Conservation (phyloP, 352 stramenopile genomes). For the Blastocystis sp. region DNA sequence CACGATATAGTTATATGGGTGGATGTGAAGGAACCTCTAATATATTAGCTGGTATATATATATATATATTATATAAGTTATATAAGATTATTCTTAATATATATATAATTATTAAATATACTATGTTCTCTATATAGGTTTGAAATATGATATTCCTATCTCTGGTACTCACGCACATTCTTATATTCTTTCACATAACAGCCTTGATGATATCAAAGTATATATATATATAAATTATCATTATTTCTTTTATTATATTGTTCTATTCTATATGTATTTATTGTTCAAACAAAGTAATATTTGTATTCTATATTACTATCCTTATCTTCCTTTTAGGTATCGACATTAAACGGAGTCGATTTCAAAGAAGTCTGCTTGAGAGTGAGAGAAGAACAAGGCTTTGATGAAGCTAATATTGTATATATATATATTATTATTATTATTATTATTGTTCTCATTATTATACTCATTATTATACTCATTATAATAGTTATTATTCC, state of each 20-base stretch:
- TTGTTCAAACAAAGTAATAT: too few relatives aligned
- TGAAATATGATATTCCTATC: conserved; percentile 74
- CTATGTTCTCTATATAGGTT: too few relatives aligned
- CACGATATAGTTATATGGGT: conserved; percentile 84
- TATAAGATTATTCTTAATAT: too few relatives aligned
- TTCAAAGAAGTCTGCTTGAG: conserved; percentile 59
- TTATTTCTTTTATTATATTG: too few relatives aligned
- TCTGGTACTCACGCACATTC: conserved; percentile 88
- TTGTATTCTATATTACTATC: too few relatives aligned
- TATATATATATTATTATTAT: conserved; percentile 40
- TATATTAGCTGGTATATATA: conserved; percentile 76
- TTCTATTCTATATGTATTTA: too few relatives aligned
- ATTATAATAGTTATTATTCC: conserved; percentile 42
- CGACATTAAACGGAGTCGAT: conserved; percentile 52
- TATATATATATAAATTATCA: too few relatives aligned
- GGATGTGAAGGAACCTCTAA: conserved; percentile 92
- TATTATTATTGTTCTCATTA: conserved; percentile 37
- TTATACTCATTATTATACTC: too few relatives aligned
- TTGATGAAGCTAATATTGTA: conserved; percentile 10
- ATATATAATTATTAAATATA: too few relatives aligned
- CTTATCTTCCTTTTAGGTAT: too few relatives aligned
- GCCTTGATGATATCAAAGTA: conserved; percentile 70
- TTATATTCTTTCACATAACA: conserved; percentile 80
- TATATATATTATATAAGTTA: too few relatives aligned
- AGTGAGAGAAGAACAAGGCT: conserved; percentile 55